These are phyloP conservation scores for Trametes elegans DNA, from an alignment of 768 basidiomycete species.

Conservation along the genomic window DNA sequence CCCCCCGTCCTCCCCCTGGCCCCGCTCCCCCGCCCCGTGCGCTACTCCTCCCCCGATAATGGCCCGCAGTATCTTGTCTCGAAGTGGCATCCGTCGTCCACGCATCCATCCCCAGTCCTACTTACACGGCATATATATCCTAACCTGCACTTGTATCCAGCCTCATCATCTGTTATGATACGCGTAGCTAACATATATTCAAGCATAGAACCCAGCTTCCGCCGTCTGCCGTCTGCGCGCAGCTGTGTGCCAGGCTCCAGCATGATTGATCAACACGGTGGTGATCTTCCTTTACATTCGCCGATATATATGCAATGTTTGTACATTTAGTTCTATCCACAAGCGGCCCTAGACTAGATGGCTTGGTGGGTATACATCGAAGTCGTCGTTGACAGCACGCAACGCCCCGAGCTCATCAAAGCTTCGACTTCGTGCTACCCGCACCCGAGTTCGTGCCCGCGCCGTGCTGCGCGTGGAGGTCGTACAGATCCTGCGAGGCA, in stretches of 20 bases:
- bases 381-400: background rate
- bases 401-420: background rate
- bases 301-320: no score
- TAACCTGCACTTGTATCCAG: slow-evolving; percentile 32
- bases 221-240: no score
- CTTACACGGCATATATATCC: slow-evolving; percentile 33
- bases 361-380: no score
- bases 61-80: slow-evolving; percentile 8
- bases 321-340: no score
- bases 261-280: no score
- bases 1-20: background rate
- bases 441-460: background rate
- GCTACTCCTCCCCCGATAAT: slow-evolving; percentile 9
- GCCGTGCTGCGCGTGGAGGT: slow-evolving; percentile 34
- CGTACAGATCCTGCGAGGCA: slow-evolving; percentile 68
- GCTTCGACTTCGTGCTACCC: slow-evolving; percentile 1
- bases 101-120: slow-evolving; percentile 10
- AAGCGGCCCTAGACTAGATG: no score
- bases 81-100: slow-evolving; percentile 16
- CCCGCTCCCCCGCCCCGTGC: slow-evolving; percentile 3
- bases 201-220: slow-evolving; percentile 16
- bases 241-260: no score
- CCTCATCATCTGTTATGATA: slow-evolving; percentile 21
- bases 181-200: slow-evolving; percentile 23
- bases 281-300: no score